These are phyloP conservation scores for Aspergillus homomorphus DNA, from an alignment of 495 filamentous ascomycete species.

Conservation along the genomic window DNA sequence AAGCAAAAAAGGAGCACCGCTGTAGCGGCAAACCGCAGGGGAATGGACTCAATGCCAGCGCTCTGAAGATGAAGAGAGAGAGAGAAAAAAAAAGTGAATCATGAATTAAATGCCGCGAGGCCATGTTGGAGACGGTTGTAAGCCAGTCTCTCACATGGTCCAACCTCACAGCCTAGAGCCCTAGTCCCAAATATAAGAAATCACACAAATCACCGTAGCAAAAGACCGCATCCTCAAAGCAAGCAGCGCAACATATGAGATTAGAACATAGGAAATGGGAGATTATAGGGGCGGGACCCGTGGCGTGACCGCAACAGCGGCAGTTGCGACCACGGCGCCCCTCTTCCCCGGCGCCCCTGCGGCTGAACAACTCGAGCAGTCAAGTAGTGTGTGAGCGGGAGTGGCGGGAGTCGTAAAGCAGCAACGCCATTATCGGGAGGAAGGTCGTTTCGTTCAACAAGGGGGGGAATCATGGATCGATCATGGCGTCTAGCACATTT, in stretches of 20 bases:
- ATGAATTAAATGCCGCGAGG: background rate
- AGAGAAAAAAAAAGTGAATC: background rate
- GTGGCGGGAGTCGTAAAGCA: background rate
- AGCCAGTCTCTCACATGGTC: background rate
- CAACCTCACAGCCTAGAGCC: background rate
- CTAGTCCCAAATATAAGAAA: background rate
- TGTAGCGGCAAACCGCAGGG: background rate
- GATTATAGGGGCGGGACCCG: background rate
- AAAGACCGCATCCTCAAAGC: constrained; percentile 8
- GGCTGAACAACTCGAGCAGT: background rate
- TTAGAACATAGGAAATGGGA: background rate
- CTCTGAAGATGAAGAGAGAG: background rate
- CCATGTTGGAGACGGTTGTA: background rate
- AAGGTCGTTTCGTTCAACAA: background rate
- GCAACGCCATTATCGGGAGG: background rate
- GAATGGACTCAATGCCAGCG: background rate
- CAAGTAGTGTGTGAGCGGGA: background rate
- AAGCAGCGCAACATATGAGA: constrained; percentile 5
- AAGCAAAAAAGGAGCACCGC: background rate
- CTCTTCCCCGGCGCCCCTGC: background rate
- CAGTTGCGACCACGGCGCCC: no score
- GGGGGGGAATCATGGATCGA: constrained; percentile 2
- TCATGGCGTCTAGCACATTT: constrained; percentile 44
- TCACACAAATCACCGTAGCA: background rate
- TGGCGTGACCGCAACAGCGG: background rate